These are phyloP conservation scores for Candida sp. DNA, from an alignment of 1,139 yeast species.

Conservation along the genomic window DNA sequence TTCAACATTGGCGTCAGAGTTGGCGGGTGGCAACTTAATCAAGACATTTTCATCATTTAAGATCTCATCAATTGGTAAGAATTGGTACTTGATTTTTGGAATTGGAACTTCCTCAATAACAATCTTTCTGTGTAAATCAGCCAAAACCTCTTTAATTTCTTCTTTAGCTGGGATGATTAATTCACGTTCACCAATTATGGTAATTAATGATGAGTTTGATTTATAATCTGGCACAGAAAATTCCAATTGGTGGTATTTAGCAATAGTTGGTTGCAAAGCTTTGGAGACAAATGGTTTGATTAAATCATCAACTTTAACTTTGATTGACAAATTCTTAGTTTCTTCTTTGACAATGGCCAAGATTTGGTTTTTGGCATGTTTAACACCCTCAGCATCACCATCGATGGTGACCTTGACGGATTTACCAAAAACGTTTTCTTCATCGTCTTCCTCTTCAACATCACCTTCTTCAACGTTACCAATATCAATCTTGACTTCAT, in stretches of 20 bases:
- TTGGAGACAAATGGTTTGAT: constrained; percentile 51
- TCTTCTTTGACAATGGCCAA: constrained; percentile 73
- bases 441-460: constrained; percentile 18
- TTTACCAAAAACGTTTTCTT: constrained; percentile 51
- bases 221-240: constrained; percentile 31
- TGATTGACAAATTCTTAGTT: constrained; percentile 55
- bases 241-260: constrained; percentile 24
- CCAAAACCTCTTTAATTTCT: constrained; percentile 45
- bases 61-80: constrained; percentile 44
- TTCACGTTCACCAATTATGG: constrained; percentile 65
- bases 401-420: constrained; percentile 61
- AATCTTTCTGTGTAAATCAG: constrained; percentile 37
- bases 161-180: constrained; percentile 48
- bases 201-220: constrained; percentile 23
- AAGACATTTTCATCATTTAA: constrained; percentile 56
- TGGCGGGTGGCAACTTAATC: constrained; percentile 61
- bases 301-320: constrained; percentile 42
- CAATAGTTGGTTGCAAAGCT: constrained; percentile 19
- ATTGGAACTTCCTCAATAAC: constrained; percentile 38
- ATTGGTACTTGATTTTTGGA: constrained; percentile 42
- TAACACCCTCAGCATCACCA: constrained; percentile 86
- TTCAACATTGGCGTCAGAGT: constrained; percentile 45
- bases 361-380: constrained; percentile 68
- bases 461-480: constrained; percentile 41
- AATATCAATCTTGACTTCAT: constrained; percentile 76